Base-by-base conservation (phyloP, 1,139 yeast species). In the Scheffersomyces lignicola region DNA sequence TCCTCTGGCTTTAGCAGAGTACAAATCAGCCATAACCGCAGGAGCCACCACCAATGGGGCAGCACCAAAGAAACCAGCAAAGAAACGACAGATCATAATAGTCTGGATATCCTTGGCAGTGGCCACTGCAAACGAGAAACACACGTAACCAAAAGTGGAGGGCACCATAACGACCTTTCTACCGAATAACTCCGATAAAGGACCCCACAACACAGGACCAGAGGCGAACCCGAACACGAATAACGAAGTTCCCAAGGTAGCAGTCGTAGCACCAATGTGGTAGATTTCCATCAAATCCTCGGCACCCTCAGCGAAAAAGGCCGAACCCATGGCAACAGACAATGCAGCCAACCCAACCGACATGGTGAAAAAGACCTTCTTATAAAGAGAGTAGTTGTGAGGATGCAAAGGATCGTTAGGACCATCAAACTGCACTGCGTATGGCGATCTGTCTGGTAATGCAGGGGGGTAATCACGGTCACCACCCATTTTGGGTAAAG, bases 321-420 rank as follows among this genome's bases (percentile, higher is more conserved):
- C 72, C 9, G 70, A 63, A 23, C 73, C 73, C 60, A 47, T 80
- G 72, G 56, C 83, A 76, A 61, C 57, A 17, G 59, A 44, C 34
- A 66, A 52, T 1, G 73, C 70, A 28, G 55, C 38, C 37, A 58
- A 49, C 7, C 63, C 72, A n/a, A 66, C 56, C 14, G 58, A 48
- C 3, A 45, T 40, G 31, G 61, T 52, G 10, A 48, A 51, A 3
- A 46, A 18, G 3, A 64, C 14, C 44, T 73, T 72, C 20, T 49
- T 54, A 22, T 31, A 24, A 18, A 59, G 24, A 2, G 73, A 47
- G 68, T 73, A 76, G 48, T 76, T 77, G 38, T 60, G 64, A 0
- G 83, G 82, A 44, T 63, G 69, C 0, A 42, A 32, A 2, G 78
- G 78, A 48, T 77, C 83, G 17, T 68, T 60, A 1, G 72, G 69